Conservation (phyloP, 176 grass and related monocot genomes). For the Dendrocalamus sinicus region DNA sequence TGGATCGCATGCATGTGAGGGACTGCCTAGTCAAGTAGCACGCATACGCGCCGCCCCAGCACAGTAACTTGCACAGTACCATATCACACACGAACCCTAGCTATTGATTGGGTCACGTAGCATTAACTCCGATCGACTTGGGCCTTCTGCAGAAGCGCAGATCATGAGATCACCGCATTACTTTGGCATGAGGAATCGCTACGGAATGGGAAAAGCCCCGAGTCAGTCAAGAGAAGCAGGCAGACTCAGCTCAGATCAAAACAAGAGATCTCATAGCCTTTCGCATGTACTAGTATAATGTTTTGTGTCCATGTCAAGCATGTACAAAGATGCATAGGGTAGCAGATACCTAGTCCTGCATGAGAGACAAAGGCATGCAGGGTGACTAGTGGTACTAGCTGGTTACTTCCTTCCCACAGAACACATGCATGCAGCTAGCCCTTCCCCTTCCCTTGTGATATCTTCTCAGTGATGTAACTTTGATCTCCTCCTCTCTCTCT, state of each 20-base stretch:
- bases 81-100: background rate
- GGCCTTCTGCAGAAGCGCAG: slow-evolving; percentile 1
- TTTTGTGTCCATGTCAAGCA: slow-evolving; percentile 35
- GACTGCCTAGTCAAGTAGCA: background rate
- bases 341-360: background rate
- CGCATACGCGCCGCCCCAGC: slow-evolving; percentile 38
- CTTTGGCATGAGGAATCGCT: slow-evolving; percentile 14
- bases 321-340: background rate
- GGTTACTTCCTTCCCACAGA: background rate
- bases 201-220: slow-evolving; percentile 39
- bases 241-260: slow-evolving; percentile 12
- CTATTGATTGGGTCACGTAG: background rate
- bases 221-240: slow-evolving; percentile 33
- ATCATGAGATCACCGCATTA: slow-evolving; percentile 5
- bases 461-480: slow-evolving; percentile 44
- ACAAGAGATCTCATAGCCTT: slow-evolving; percentile 14
- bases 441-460: slow-evolving; percentile 23
- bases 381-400: background rate
- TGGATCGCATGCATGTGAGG: background rate
- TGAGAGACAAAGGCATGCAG: slow-evolving; percentile 10
- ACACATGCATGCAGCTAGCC: slow-evolving; percentile 18
- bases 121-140: slow-evolving; percentile 16
- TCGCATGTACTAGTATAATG: background rate
- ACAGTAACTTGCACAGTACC: slow-evolving; percentile 18
- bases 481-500: slow-evolving; percentile 20